A percentile compares a stretch with the other conserved stretches of the same genome.
phyloP scores from a whole-genome alignment of 2,329 filamentous ascomycete species.

The Aspergillus ruber region DNA sequence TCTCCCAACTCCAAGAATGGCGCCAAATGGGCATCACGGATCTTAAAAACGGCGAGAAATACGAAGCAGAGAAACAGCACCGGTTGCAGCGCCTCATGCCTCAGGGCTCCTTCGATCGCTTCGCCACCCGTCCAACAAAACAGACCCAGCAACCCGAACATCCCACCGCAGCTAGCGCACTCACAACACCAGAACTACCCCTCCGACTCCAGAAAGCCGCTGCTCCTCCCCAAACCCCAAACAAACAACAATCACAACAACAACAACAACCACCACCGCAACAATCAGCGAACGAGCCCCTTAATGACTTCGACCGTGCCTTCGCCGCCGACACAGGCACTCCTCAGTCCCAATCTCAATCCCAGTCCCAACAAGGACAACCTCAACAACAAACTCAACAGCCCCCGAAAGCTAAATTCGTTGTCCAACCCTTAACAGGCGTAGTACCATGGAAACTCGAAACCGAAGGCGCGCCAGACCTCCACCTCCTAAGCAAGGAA shows the following conservation, averaged over 20 bases:
- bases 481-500: constrained; percentile 77
- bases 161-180: constrained; percentile 65
- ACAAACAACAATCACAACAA: not conserved
- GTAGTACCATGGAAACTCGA: constrained; percentile 55
- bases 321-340: constrained; percentile 45
- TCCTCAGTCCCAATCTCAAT: constrained; percentile 13
- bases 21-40: constrained; percentile 76
- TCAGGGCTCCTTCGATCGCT: constrained; percentile 77
- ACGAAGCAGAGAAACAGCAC: constrained; percentile 77
- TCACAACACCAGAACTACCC: constrained; percentile 74
- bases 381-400: not conserved
- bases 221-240: constrained; percentile 4
- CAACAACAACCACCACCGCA: constrained; percentile 21
- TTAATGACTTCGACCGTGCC: constrained; percentile 50
- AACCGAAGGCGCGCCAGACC: constrained; percentile 67
- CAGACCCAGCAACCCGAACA: constrained; percentile 63
- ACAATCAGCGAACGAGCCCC: constrained; percentile 20
- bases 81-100: constrained; percentile 61
- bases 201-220: constrained; percentile 49
- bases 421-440: constrained; percentile 43
- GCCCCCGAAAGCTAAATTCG: constrained; percentile 46
- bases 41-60: constrained; percentile 80
- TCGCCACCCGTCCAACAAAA: constrained; percentile 63
- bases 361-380: not conserved
- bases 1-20: constrained; percentile 90